These are phyloP conservation scores for Haematococcus sp. DNA, from an alignment of 139 green algal genomes.

Conservation along the genomic window DNA sequence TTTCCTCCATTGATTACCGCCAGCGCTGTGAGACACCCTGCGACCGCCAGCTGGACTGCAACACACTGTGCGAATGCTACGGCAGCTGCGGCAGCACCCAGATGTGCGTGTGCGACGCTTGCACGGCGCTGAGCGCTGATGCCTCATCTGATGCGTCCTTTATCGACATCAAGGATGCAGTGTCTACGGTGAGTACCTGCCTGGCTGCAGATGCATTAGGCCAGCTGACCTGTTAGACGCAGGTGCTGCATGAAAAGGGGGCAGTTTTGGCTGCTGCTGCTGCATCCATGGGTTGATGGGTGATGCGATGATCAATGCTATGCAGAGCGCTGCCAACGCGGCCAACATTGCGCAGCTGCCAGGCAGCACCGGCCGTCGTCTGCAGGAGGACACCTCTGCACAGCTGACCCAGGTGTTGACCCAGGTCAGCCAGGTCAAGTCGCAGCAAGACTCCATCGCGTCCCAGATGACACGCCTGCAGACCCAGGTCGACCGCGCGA, in stretches of 20 bases:
- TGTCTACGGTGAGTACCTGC: not conserved
- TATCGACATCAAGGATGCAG: not conserved
- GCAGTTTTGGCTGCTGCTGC: too few relatives aligned
- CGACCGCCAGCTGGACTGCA: conserved; percentile 47
- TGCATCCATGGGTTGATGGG: too few relatives aligned
- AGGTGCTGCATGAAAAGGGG: too few relatives aligned
- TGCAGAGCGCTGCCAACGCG: too few relatives aligned
- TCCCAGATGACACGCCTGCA: conserved; percentile 32
- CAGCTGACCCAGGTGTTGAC: conserved; percentile 21
- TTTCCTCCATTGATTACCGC: conserved; percentile 29
- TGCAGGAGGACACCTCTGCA: conserved; percentile 5
- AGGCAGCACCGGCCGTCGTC: conserved; percentile 3
- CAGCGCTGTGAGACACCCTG: conserved; percentile 44
- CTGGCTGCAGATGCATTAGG: too few relatives aligned
- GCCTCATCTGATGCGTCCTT: conserved; percentile 13
- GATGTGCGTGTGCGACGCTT: conserved; percentile 51
- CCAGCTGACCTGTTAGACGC: too few relatives aligned
- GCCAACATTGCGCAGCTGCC: not conserved
- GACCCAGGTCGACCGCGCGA: conserved; percentile 55
- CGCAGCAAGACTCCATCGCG: conserved; percentile 31
- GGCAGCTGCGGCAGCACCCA: conserved; percentile 22
- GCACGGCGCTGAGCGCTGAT: conserved; percentile 15
- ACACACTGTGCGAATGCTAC: conserved; percentile 51
- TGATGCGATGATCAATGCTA: too few relatives aligned
- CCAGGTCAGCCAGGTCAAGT: conserved; percentile 19